Evolutionary conservation across 1,139 yeast genomes (phyloP), one percentile per base, ranked within the genome.

Genomic region (Petasospora rhodanensis): DNA sequence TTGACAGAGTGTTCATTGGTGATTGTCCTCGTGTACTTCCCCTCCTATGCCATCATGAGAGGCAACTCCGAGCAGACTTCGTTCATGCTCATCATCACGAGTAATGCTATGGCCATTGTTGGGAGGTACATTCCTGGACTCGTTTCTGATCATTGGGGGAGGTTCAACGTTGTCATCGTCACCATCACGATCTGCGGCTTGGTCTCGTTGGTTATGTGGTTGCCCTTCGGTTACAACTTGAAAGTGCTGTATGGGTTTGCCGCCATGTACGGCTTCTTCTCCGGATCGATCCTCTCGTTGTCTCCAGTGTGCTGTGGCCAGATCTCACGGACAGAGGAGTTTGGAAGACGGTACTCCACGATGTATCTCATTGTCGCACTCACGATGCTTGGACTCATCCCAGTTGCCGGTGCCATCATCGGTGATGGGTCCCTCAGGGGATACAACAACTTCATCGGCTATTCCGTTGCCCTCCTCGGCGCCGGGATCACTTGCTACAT

Each of bases 291-390:
- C 6, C 47, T 70, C 35, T 57, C 71, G 11, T 34, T 70, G 28
- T 60, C 72, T 2, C 76, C 76, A 3, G 65, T 66, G 6, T 69
- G 76, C 41, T 63, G 71, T 32, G 67, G 71, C 1, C 67, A 66
- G 22, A 76, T 81, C 16, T 76, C 85, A 26, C 68, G 68, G 24
- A 74, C 79, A 1, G 74, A 73, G 26, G 71, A 69, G 36, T 79
- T 79, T 47, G 89, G 89, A 19, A 75, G 70, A 47, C 67, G 82
- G 15, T 80, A 76, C 49, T 82, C 87, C 0, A 77, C 84, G 0
- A 68, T 79, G 55, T 79, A 80, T 52, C 73, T 76, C 43, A 63
- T 76, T 26, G 77, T 77, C 27, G 69, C 83, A 9, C 70, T 79
- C 46, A 73, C 75, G 18, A 74, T 74, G 14, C 59, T 79, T 25